Conservation (phyloP, 2,329 filamentous ascomycete genomes). For the Pseudocercospora fijiensis region DNA sequence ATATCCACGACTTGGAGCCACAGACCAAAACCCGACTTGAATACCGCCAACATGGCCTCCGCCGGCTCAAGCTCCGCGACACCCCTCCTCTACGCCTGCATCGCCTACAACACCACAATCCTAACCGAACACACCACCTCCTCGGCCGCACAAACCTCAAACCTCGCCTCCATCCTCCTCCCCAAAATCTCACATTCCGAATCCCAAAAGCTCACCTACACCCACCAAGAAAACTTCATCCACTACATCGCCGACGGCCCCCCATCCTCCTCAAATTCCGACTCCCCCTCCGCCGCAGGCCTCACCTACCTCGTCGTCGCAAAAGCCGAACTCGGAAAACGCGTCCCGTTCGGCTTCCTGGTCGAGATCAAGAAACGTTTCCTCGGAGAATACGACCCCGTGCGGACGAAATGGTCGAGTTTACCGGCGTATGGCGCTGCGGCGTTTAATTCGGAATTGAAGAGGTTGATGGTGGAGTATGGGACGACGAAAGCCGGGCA, state of each 20-base stretch:
- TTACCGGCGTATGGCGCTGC: conserved; percentile 89
- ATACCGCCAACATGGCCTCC: conserved; percentile 36
- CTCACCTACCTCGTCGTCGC: conserved; percentile 91
- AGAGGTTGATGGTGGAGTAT: conserved; percentile 76
- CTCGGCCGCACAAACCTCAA: conserved; percentile 77
- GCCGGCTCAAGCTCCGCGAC: conserved; percentile 39
- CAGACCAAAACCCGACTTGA: neutral
- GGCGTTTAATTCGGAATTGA: conserved; percentile 78
- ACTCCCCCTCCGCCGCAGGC: conserved; percentile 58
- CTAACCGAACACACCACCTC: conserved; percentile 88
- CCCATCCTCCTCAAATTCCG: conserved; percentile 30
- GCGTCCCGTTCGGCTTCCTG: conserved; percentile 89
- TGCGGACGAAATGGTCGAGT: conserved; percentile 67
- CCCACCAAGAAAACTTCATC: conserved; percentile 82
- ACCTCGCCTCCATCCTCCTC: conserved; percentile 87
- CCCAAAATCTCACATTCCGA: conserved; percentile 84
- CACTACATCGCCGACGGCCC: conserved; percentile 85
- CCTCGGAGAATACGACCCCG: conserved; percentile 65
- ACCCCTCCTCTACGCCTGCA: conserved; percentile 64
- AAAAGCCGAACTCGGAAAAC: conserved; percentile 74
- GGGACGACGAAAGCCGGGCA: conserved; percentile 73
- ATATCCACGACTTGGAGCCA: neutral
- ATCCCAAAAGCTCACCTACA: conserved; percentile 85
- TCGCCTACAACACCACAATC: conserved; percentile 90
- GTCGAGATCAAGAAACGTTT: conserved; percentile 89